Evolutionary conservation across 768 basidiomycete genomes (phyloP).

Genomic region (Serendipita vermifera): DNA sequence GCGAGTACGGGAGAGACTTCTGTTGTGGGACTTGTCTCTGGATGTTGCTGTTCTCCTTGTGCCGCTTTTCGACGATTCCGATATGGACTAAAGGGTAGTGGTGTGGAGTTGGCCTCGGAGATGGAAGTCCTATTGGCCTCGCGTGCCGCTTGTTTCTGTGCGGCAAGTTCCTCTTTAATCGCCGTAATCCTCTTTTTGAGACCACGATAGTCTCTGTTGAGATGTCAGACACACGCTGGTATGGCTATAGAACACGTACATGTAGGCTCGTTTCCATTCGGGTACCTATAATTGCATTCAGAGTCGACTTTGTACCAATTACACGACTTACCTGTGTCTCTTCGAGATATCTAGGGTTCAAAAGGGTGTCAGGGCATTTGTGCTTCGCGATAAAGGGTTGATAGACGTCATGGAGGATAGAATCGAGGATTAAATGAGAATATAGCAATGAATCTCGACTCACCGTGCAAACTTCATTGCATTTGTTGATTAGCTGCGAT

Average conservation of each 20-base stretch:
- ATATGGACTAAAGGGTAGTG: too few species aligned
- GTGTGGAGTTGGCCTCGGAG: too few species aligned
- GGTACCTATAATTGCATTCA: constrained; percentile 35
- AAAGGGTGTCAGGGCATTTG: background rate
- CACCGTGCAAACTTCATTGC: constrained; percentile 51
- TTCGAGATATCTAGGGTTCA: constrained; percentile 41
- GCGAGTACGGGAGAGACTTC: too few species aligned
- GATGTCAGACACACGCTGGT: background rate
- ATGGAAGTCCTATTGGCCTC: too few species aligned
- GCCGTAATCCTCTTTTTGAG: constrained; percentile 54
- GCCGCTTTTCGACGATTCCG: too few species aligned
- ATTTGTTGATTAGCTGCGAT: too few species aligned
- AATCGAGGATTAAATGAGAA: background rate
- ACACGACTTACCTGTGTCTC: constrained; percentile 45
- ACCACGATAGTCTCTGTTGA: constrained; percentile 50
- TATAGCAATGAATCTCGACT: constrained; percentile 16
- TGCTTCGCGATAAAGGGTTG: background rate
- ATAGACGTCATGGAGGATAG: background rate
- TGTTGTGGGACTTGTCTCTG: too few species aligned
- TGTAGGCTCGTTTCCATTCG: constrained; percentile 63
- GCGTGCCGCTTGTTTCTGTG: background rate
- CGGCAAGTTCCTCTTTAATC: constrained; percentile 23
- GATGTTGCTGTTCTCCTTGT: too few species aligned
- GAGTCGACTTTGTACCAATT: background rate
- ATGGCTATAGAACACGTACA: constrained; percentile 28